Evolutionary conservation across 139 green algal species (phyloP), one percentile per base, ranked within the genome.

Genomic region (Diplosphaera chodatii): DNA sequence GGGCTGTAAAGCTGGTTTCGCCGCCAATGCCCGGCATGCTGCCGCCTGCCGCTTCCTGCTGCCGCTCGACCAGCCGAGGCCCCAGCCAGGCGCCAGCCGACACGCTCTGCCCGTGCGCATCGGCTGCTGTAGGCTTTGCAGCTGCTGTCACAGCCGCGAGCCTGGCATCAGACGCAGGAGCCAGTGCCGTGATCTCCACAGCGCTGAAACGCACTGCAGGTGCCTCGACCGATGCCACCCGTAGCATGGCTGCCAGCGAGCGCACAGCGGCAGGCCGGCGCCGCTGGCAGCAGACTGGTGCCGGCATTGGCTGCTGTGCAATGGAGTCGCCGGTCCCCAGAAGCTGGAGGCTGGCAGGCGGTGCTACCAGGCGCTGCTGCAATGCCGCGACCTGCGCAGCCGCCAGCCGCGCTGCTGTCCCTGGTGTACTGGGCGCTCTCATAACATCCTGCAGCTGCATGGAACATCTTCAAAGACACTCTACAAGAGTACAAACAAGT

Each of bases 221-320:
- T 31, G 66, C 63, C 70, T 82, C 77, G 8, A 40, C 55, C 22
- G 77, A 55, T 22, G 62, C 77, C 10, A 82, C 77, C 27, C 73
- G 59, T 41, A 80, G 27, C 66, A 80, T 68, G 18, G 72, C 67
- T 23, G 21, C 29, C 4, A 31, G 32, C 21, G 67, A 40, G 25
- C 21, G 22, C 32, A 34, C 67, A n/a, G 4, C 25, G 59, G 2
- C 25, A 33, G 25, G 4, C 4, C 3, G 27, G 2, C 3, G 32
- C 25, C 25, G 5, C 25, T 32, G 5, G 6, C 10, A 5, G 3
- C 4, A 25, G 15, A 22, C 5, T 3, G 27, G 27, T 3, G 10
- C 4, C 2, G 59, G 27, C 59, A n/a, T 10, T 32, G 10, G 4
- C 8, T 32, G 27, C 4, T 25, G 2, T 65, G 59, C 59, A 32